A percentile compares a stretch with the other conserved stretches of the same genome.
These are phyloP conservation scores for Metschnikowia kunwiensis DNA, from an alignment of 805 yeast species.

Conservation along the genomic window DNA sequence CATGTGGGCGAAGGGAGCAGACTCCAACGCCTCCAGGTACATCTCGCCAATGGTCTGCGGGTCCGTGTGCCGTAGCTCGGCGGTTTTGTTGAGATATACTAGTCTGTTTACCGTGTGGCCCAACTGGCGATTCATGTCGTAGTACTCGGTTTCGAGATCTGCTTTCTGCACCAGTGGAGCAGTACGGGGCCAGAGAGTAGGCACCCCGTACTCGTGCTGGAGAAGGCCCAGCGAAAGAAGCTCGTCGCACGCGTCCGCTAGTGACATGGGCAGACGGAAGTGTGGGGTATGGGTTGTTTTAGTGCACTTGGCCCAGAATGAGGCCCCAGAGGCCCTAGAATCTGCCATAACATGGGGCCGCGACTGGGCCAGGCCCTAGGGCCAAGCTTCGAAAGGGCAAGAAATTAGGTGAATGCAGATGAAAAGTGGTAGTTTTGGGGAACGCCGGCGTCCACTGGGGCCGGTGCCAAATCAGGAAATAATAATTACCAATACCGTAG, in stretches of 20 bases:
- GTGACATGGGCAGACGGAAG: neutral
- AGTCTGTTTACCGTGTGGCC: slow-evolving; percentile 25
- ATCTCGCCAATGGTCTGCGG: slow-evolving; percentile 15
- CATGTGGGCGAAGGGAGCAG: slow-evolving; percentile 7
- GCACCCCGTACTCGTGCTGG: slow-evolving; percentile 35
- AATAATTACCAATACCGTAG: too few relatives aligned
- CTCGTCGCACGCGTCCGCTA: slow-evolving; percentile 23
- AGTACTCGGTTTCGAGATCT: slow-evolving; percentile 27
- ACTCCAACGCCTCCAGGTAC: slow-evolving; percentile 16
- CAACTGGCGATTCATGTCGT: slow-evolving; percentile 23
- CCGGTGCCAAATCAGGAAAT: too few relatives aligned
- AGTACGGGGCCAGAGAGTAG: slow-evolving; percentile 18
- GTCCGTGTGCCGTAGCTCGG: slow-evolving; percentile 19
- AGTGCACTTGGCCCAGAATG: neutral
- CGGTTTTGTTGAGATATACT: slow-evolving; percentile 27
- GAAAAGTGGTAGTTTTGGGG: too few relatives aligned
- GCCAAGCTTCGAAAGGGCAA: too few relatives aligned
- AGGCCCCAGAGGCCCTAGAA: too few relatives aligned
- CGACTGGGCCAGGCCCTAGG: too few relatives aligned
- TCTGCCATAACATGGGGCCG: too few relatives aligned
- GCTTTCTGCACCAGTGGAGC: slow-evolving; percentile 7
- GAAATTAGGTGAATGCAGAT: too few relatives aligned
- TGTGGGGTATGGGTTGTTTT: neutral
- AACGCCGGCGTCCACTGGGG: too few relatives aligned
- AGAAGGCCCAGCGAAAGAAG: slow-evolving; percentile 22